Conservation (phyloP, 257 asterid genomes). For the Fraxinus pennsylvanica region DNA sequence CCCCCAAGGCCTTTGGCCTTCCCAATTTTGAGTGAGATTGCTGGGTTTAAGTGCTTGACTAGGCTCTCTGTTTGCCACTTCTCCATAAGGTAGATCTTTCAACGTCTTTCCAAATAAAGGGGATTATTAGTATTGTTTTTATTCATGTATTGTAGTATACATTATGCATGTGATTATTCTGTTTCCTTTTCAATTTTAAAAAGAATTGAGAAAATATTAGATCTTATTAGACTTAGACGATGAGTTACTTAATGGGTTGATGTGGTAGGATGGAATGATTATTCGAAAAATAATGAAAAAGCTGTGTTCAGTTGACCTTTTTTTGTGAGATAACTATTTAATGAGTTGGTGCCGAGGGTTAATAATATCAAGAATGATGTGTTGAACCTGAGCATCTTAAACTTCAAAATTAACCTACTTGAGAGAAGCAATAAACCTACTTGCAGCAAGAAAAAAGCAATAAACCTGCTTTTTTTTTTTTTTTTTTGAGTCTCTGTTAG, state of each 20-base stretch:
- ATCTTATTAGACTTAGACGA: background rate
- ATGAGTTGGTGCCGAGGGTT: constrained; percentile 43
- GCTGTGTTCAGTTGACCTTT: background rate
- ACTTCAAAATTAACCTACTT: no score
- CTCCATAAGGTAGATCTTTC: constrained; percentile 65
- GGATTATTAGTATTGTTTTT: background rate
- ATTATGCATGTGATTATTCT: background rate
- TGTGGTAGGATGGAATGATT: background rate
- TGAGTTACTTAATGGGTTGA: background rate
- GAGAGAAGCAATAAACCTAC: no score
- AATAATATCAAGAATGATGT: constrained; percentile 1
- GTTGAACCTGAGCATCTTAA: no score
- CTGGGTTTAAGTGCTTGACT: constrained; percentile 71
- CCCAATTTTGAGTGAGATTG: constrained; percentile 66
- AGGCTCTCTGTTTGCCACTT: constrained; percentile 88
- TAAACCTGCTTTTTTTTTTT: no score
- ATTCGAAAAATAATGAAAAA: background rate
- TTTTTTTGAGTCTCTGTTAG: no score
- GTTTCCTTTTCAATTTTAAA: background rate
- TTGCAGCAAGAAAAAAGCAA: no score
- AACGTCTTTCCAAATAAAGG: background rate
- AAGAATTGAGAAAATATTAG: background rate
- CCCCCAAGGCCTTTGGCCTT: constrained; percentile 72
- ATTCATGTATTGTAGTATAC: background rate
- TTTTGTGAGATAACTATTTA: background rate